These are phyloP conservation scores for Colletotrichum orbiculare DNA, from an alignment of 2,329 filamentous ascomycete genomes.

Conservation along the genomic window DNA sequence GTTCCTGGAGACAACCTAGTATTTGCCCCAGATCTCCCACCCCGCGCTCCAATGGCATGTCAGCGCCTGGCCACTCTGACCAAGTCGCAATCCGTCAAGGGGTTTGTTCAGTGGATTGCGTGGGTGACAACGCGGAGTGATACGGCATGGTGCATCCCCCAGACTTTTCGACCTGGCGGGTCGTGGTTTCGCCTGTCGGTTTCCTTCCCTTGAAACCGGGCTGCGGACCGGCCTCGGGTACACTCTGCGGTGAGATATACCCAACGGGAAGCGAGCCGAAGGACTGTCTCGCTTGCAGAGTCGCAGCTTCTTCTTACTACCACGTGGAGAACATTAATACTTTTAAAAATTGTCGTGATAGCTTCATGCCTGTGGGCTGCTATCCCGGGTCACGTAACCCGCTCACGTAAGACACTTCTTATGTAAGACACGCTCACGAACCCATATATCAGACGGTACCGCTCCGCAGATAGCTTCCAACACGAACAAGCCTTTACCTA, in stretches of 20 bases:
- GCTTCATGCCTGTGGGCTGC: no score
- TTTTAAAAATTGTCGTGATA: no score
- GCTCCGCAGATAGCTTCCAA: no score
- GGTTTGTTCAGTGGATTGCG: slow-evolving; percentile 17
- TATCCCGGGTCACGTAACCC: no score
- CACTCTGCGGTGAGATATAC: not conserved
- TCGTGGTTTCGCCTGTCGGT: slow-evolving; percentile 1
- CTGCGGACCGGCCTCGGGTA: not conserved
- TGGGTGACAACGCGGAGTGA: slow-evolving; percentile 17
- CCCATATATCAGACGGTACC: no score
- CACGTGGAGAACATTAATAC: not conserved
- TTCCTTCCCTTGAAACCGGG: not conserved
- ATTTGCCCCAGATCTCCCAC: slow-evolving; percentile 3
- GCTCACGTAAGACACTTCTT: no score
- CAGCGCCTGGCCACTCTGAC: not conserved
- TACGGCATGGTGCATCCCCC: slow-evolving; percentile 1
- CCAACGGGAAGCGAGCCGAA: not conserved
- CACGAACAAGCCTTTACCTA: no score
- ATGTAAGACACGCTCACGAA: no score
- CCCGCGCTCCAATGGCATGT: no score
- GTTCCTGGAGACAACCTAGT: slow-evolving; percentile 5
- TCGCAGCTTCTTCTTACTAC: not conserved
- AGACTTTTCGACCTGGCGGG: not conserved
- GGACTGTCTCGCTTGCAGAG: not conserved
- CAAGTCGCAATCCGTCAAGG: not conserved